Evolutionary conservation across 2,329 filamentous ascomycete genomes (phyloP), one percentile per base, ranked within the genome.

Genomic region (Fusarium siculi): DNA sequence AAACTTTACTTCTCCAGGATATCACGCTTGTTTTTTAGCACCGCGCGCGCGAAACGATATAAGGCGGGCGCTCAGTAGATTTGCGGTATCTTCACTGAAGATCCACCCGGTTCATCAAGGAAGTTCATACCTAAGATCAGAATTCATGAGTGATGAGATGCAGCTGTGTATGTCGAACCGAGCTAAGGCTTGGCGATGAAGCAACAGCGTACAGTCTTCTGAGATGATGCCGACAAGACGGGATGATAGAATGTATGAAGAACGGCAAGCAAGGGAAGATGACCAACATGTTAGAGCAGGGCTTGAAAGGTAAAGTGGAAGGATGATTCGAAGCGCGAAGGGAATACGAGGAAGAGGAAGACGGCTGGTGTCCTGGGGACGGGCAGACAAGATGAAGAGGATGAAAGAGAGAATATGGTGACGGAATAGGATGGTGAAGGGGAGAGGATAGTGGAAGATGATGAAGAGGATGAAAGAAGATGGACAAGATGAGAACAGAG

Each of bases 161-260:
- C 5, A 43, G 55, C 61, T 63, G 61, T 19, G 21, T 37, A 37
- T 50, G 14, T 61, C 30, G 30, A 30, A 37, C 55, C 30, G 30
- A 25, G 23, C 23, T 5, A 25, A 25, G 23, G 23, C 23, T 25
- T 25, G 23, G 23, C 23, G 23, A 25, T 25, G 23, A 63, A 53
- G 39, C n/a, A 53, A 52, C 25, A 53, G 46, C 62, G 12, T 40
- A 64, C 15, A 64, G 44, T 62, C 32, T 28, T 64, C 57, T 64
- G 46, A 64, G 57, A 63, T 63, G 56, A 62, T 62, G 9, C 9
- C 8, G 18, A 32, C 12, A 55, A 23, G 9, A 36, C 6, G 23
- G 47, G 15, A 36, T 34, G 21, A 14, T 7, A 21, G 34, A 42
- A n/a, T 8, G 9, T 7, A 34, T 15, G 15, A 42, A 54, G 5